A percentile compares a stretch with the other conserved stretches of the same genome.
Evolutionary conservation across 73 alveolate genomes (phyloP).

Genomic region (Paramecium sexaurelia): DNA sequence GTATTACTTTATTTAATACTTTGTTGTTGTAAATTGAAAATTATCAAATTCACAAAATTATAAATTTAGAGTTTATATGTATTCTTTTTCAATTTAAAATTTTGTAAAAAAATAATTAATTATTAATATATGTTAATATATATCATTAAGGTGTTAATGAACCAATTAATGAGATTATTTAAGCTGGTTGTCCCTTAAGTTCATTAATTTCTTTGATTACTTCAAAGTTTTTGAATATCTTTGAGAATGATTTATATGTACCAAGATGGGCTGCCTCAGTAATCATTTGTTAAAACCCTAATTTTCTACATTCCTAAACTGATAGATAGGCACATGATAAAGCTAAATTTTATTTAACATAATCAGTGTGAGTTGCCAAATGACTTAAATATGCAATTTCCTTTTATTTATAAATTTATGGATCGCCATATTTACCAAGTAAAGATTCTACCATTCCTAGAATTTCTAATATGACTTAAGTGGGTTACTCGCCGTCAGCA

Average conservation of each 20-base stretch:
- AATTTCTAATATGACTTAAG: not conserved
- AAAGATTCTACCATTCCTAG: not conserved
- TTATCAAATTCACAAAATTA: no score
- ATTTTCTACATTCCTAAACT: not conserved
- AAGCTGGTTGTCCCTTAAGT: not conserved
- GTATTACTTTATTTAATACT: no score
- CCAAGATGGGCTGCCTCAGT: not conserved
- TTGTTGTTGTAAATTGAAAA: no score
- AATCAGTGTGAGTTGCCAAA: not conserved
- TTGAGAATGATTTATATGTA: not conserved
- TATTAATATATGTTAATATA: no score
- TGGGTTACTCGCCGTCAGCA: not conserved
- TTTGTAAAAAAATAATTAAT: no score
- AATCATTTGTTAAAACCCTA: not conserved
- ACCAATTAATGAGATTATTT: not conserved
- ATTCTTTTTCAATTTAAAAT: no score
- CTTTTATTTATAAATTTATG: not conserved
- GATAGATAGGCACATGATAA: not conserved
- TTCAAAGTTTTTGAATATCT: not conserved
- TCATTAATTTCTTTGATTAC: not conserved
- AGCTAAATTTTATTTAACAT: not conserved
- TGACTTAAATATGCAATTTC: not conserved
- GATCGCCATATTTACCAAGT: not conserved
- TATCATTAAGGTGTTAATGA: not conserved
- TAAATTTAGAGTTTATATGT: no score